Base-by-base conservation (phyloP, 78 protist genomes). In the Dictyostelium discoideum region DNA sequence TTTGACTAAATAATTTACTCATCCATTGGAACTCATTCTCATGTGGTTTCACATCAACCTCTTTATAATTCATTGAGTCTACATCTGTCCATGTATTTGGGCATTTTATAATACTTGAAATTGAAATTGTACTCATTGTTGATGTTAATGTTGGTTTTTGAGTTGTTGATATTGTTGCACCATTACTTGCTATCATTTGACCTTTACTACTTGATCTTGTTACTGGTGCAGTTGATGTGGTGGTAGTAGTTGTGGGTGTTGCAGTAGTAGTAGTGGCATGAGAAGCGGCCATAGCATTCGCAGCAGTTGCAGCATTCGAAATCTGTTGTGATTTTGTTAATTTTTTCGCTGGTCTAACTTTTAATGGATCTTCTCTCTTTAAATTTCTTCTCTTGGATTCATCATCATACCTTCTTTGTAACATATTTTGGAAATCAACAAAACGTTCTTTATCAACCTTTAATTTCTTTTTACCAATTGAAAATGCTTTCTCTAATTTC, bases 351-450 rank as follows among this genome's bases (percentile, higher is more conserved):
- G 78, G 42, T 54, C 72, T 82, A 40, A 67, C n/a, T 29, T 88
- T 88, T 40, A 16, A 26, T 63, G 94, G 72, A 32, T 90, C 95
- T n/a, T 90, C 95, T 42, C 95, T 82, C 60, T 90, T 90, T 40
- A 90, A 9, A 40, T 40, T 80, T 82, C 95, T 80, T 48, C 95
- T 54, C 42, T 90, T 90, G n/a, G 20, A 26, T 32, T 81, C 65
- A 54, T 90, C 95, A 46, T 82, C 95, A 50, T 50, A 82, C 13
- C 95, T 48, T 50, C 95, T 40, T 48, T 90, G 95, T 11, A 90
- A 54, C 95, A 90, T 90, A 72, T 90, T 90, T 72, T 90, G 87
- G 3, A 90, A 63, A 82, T 90, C 95, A 13, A 80, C 44, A 83
- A 90, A 90, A 73, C 95, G 87, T 26, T 90, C 89, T 0, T 48